phyloP scores from a whole-genome alignment of 2,329 filamentous ascomycete species.

The Colletotrichum endophyticum region DNA sequence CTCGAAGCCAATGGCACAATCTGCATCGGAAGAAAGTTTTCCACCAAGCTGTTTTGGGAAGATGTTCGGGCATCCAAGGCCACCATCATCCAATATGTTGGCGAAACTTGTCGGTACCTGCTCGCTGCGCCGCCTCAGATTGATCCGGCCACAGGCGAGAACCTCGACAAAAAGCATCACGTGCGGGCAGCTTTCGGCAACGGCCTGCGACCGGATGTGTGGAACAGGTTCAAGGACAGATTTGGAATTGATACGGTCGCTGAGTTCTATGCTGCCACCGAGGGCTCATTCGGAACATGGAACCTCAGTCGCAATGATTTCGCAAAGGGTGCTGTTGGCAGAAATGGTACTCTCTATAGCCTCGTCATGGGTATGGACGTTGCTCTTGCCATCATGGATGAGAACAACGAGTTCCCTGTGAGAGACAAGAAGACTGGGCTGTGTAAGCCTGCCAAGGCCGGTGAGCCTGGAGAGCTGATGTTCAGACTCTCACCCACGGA shows the following conservation, averaged over 20 bases:
- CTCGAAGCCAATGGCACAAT: slow-evolving; percentile 68
- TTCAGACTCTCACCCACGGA: slow-evolving; percentile 71
- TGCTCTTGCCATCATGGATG: slow-evolving; percentile 73
- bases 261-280: slow-evolving; percentile 84
- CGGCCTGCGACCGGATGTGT: slow-evolving; percentile 83
- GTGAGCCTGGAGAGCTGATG: slow-evolving; percentile 77
- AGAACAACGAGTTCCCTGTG: slow-evolving; percentile 68
- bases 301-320: slow-evolving; percentile 78
- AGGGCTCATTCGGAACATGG: slow-evolving; percentile 72
- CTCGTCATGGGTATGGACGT: slow-evolving; percentile 55
- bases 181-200: slow-evolving; percentile 84
- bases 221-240: slow-evolving; percentile 81
- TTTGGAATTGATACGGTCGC: slow-evolving; percentile 76
- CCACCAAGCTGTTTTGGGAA: slow-evolving; percentile 76
- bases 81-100: slow-evolving; percentile 85
- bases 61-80: slow-evolving; percentile 74
- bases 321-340: slow-evolving; percentile 78
- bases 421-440: slow-evolving; percentile 74
- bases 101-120: slow-evolving; percentile 85
- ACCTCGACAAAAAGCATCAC: slow-evolving; percentile 73
- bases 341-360: slow-evolving; percentile 67
- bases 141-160: slow-evolving; percentile 68
- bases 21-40: slow-evolving; percentile 79
- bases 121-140: slow-evolving; percentile 68
- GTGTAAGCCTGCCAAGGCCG: slow-evolving; percentile 62